These are phyloP conservation scores for Alternaria brassicae DNA, from an alignment of 2,329 filamentous ascomycete genomes.

Conservation along the genomic window DNA sequence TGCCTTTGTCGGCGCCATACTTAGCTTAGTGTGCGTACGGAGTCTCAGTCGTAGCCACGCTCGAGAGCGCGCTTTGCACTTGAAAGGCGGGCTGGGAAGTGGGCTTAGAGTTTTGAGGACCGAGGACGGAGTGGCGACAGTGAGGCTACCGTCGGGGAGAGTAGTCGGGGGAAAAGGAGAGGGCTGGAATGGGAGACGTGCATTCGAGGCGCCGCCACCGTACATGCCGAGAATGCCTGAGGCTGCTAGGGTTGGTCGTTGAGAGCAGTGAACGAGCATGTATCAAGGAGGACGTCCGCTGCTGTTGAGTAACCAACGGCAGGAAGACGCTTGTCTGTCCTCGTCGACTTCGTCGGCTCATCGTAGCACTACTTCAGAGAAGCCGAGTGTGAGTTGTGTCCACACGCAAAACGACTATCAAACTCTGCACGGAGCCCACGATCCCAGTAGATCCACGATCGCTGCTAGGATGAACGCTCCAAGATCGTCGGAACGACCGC, in stretches of 20 bases:
- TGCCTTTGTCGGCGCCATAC: constrained; percentile 21
- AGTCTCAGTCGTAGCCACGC: constrained; percentile 3
- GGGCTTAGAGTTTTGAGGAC: neutral
- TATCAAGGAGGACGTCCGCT: neutral
- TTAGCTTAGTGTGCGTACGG: constrained; percentile 20
- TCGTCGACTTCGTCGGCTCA: neutral
- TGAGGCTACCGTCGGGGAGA: neutral
- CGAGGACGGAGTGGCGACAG: neutral
- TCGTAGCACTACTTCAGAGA: neutral
- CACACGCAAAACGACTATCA: neutral
- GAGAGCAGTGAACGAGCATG: neutral
- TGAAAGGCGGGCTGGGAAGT: neutral
- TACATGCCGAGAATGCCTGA: constrained; percentile 23
- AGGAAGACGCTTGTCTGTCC: neutral
- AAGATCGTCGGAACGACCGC: neutral
- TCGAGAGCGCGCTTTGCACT: neutral
- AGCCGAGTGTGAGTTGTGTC: neutral
- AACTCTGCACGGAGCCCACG: neutral
- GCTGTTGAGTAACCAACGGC: neutral
- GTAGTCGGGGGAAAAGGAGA: neutral
- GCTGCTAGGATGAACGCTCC: neutral
- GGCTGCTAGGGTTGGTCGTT: constrained; percentile 10
- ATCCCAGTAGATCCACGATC: neutral
- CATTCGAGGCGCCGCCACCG: constrained; percentile 18
- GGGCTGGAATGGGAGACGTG: neutral